Base-by-base conservation (phyloP, 345 rosid species). In the Noccaea caerulescens region DNA sequence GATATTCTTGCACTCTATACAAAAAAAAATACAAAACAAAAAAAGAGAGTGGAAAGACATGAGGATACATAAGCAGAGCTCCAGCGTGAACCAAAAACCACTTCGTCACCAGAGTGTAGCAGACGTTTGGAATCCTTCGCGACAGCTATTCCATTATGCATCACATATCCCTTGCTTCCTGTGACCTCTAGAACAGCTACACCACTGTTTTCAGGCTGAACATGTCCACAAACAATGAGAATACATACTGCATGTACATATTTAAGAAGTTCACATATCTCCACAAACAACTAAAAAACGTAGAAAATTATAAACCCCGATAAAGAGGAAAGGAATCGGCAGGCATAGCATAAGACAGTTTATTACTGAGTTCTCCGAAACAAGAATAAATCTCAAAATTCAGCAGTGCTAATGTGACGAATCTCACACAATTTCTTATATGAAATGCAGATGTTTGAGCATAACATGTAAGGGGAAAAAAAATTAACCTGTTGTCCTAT, bases 31-130 rank as follows among this genome's bases (percentile, higher is more conserved):
- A 20, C 23, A 20, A 20, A 20, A 20, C 23, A 38, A 4, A 12
- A 0, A n/a, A 52, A 25, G 10, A 11, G 11, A 27, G 14, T 60
- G 51, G 41, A 53, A 12, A n/a, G 53, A 71, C 44, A 71, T 53
- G 70, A 85, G 96, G 97, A 93, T 93, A 93, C 98, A 69, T 85
- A 93, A 67, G 93, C 88, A 81, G 87, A 86, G 78, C 76, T 83
- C 65, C 86, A 85, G 33, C 49, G 59, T 9, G 63, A 32, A 72
- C 97, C 92, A 61, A 93, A 88, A 52, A 82, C 79, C 49, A 93
- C 72, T 73, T 93, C 97, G 64, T 93, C 98, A 38, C 98, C 96
- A 0, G 97, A 86, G 65, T 75, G 81, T 57, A 90, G 89, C 57
- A 36, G 61, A 16, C 82, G 33, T 36, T 13, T 76, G 53, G 80